phyloP scores from a whole-genome alignment of 2,329 filamentous ascomycete species.

The Whalleya microplaca region DNA sequence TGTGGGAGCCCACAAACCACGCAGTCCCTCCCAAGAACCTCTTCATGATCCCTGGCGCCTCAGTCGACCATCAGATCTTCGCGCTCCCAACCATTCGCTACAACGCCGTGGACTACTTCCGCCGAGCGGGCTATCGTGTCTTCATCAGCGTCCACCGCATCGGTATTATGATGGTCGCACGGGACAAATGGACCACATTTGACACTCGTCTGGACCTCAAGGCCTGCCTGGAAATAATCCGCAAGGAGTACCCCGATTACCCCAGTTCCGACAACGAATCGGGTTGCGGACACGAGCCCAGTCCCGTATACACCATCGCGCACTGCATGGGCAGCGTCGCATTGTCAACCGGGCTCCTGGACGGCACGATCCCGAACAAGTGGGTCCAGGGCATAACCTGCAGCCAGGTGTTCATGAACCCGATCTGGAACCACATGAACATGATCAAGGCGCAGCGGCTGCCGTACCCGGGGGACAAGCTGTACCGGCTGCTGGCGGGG shows the following conservation, averaged over 20 bases:
- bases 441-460: constrained; percentile 56
- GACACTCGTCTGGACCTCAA: constrained; percentile 63
- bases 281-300: constrained; percentile 27
- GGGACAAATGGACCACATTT: constrained; percentile 60
- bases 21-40: constrained; percentile 50
- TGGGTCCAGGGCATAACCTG: constrained; percentile 63
- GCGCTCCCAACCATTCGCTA: constrained; percentile 65
- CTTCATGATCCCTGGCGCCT: constrained; percentile 65
- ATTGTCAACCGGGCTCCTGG: constrained; percentile 60
- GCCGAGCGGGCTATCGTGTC: constrained; percentile 61
- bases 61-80: constrained; percentile 66
- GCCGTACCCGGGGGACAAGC: constrained; percentile 52
- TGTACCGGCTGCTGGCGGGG: constrained; percentile 54
- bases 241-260: constrained; percentile 39
- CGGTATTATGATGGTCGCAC: constrained; percentile 53
- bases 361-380: constrained; percentile 59
- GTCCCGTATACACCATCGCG: constrained; percentile 56
- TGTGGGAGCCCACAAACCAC: constrained; percentile 57
- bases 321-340: constrained; percentile 69
- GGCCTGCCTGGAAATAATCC: constrained; percentile 58
- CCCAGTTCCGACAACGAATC: constrained; percentile 22
- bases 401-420: constrained; percentile 67
- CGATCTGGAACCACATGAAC: constrained; percentile 60
- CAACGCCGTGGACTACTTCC: constrained; percentile 67
- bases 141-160: constrained; percentile 63